Base-by-base conservation (phyloP, 2,329 filamentous ascomycete species). In the Periconia digitata region DNA sequence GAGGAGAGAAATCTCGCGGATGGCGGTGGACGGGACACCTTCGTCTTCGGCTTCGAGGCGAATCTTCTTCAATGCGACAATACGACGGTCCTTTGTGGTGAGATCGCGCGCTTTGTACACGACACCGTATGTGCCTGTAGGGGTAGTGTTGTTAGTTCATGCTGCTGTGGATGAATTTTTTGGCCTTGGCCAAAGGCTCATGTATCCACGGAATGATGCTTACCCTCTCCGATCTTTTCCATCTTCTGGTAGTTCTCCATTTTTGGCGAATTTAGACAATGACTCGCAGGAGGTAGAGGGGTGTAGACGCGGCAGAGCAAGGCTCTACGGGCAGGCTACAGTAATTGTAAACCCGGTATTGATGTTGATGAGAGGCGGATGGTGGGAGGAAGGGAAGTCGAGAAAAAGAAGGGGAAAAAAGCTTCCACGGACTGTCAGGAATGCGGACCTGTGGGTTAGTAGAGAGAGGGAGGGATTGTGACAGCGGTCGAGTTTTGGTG, bases 231-330 rank as follows among this genome's bases (percentile, higher is more conserved):
- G 66, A 96, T 91, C 80, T 96, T 96, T 78, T 96, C 91, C 67
- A 96, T 83, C 78, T 95, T 95, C 76, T 95, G 89, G 74, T 96
- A 96, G 76, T 95, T 95, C 74, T 96, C 90, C 91, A 96, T 95
- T 5, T 5, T 32, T 10, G 27, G n/a, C 10, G 27, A 6, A 15
- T 32, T 4, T 15, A 32, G 3, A 4, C 27, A 15, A 59, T 52
- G 27, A 32, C 27, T 32, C 27, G 27, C 27, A 10, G 27, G 27
- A 10, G 27, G 27, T 32, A 32, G n/a, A 15, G 24, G 27, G n/a
- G 27, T 32, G 27, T 13, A 15, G 27, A 32, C n/a, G 27, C 27
- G 27, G 27, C 27, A 32, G 5, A 15, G 27, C 4, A 17, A 36
- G 6, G 15, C 34, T 36, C 15, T 36, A 17, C 6, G 34, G n/a